Evolutionary conservation across 768 basidiomycete species (phyloP).

Genomic region (Termitomyces sp.): DNA sequence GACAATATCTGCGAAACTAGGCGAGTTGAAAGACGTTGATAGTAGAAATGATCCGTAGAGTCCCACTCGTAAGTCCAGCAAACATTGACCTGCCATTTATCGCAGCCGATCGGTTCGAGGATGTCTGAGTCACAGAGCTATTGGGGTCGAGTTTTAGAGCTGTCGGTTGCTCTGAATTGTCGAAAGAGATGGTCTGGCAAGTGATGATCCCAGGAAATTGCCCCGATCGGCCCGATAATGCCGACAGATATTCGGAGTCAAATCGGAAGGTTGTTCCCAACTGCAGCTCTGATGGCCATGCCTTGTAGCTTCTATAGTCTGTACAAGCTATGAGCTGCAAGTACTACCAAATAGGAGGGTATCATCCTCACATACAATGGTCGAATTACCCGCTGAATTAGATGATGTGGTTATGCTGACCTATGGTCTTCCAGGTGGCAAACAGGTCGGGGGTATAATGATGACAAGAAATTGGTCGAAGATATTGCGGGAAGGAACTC

Average conservation of each 20-base stretch:
- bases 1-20: neutral
- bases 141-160: neutral
- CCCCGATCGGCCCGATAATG: neutral
- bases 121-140: neutral
- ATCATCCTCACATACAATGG: conserved; percentile 21
- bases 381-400: neutral
- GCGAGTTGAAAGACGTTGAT: neutral
- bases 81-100: neutral
- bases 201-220: neutral
- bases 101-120: neutral
- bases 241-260: neutral
- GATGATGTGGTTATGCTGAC: neutral
- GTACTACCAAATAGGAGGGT: conserved; percentile 25
- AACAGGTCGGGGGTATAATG: conserved; percentile 13
- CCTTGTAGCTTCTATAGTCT: neutral
- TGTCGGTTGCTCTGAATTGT: neutral
- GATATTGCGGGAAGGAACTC: conserved; percentile 23
- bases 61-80: neutral
- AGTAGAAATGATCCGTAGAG: neutral
- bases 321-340: conserved; percentile 8
- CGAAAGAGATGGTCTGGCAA: neutral
- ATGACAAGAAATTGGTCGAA: conserved; percentile 30
- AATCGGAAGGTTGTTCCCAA: neutral
- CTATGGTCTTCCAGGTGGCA: neutral
- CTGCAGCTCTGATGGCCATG: neutral